Base-by-base conservation (phyloP, 495 filamentous ascomycete genomes). In the Geoglossum glabrum region DNA sequence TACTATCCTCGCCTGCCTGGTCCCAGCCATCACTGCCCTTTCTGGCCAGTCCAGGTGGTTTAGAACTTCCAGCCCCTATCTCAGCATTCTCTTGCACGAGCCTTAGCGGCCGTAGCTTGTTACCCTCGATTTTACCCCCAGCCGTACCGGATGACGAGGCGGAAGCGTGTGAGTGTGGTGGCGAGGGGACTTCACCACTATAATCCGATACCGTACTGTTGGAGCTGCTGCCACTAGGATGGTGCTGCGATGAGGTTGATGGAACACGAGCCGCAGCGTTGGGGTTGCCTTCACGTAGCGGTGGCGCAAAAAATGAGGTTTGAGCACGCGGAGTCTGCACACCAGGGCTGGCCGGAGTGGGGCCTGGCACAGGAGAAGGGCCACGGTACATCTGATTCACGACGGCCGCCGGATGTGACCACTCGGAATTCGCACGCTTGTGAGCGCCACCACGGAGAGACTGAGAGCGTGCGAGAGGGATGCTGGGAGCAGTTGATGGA, bases 341-440 rank as follows among this genome's bases (percentile, higher is more conserved):
- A 23, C 28, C 45, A 27, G 79, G 79, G 61, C 73, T 17, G 78
- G 77, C 17, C 17, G 34, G 26, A 33, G 40, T 27, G 21, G 33
- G 23, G 0, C 31, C 55, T 11, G 76, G 71, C 57, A 71, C 66
- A 40, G 74, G 66, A 6, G 73, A 67, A 15, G 67, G 67, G 15
- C 79, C 80, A 62, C 81, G 83, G 71, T 89, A 88, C 85, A 93
- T 93, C 63, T 85, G 85, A 59, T 84, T 84, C 21, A 92, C 82
- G 30, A 92, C 78, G 43, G 75, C 77, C 19, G 86, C 86, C 3
- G 3, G 79, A 81, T 19, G 63, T 71, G 52, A 9, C 76, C 72
- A 54, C 70, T 95, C 87, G 55, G 86, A 92, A 67, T 74, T 76
- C 19, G 74, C 77, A 68, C 75, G 81, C 69, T 70, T 80, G 70